Evolutionary conservation across 805 yeast species (phyloP), one percentile per base, ranked within the genome.

Genomic region (Isabelozyma gotoi): DNA sequence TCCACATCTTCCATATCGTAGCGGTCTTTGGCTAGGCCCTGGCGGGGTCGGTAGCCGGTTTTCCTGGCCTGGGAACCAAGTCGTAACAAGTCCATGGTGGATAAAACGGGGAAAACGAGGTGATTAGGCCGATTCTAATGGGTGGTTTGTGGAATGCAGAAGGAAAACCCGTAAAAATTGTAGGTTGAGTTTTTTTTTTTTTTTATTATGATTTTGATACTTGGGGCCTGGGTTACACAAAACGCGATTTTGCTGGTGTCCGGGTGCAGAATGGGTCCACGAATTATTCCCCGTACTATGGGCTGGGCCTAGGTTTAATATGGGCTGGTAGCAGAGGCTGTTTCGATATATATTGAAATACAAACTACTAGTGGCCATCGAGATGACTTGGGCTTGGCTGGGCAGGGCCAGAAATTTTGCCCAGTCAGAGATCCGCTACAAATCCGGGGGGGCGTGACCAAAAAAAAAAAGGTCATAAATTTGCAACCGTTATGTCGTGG

Each of bases 1-100:
- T 81, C 83, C 12, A 85, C 57, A 51, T 81, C 85, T 52, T 85
- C 91, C 78, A 84, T 76, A 19, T 84, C 79, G 52, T 80, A 75
- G 39, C 73, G 72, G 57, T 84, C 86, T 51, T 76, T 74, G 35
- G 67, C 66, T 24, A 84, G 63, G 45, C 72, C 68, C 18, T 63
- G 63, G 36, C 67, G 73, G 7, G 78, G 78, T 41, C 63, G 63
- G 14, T 82, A 62, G 5, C 89, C 89, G 0, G 88, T 82, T 55
- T 80, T 82, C n/a, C 91, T 72, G 33, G 89, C 79, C 53, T 70
- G 73, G 29, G 72, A 65, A 1, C 90, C 90, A n/a, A 73, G 68
- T 53, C 68, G 74, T 37, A 71, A 52, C 43, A 67, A 51, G 48
- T 71, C 73, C 76, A 71, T 71, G 34, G 18, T 4, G 8, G 8